Evolutionary conservation across 2,329 filamentous ascomycete species (phyloP).

Genomic region (Ambrosiella beaveri): DNA sequence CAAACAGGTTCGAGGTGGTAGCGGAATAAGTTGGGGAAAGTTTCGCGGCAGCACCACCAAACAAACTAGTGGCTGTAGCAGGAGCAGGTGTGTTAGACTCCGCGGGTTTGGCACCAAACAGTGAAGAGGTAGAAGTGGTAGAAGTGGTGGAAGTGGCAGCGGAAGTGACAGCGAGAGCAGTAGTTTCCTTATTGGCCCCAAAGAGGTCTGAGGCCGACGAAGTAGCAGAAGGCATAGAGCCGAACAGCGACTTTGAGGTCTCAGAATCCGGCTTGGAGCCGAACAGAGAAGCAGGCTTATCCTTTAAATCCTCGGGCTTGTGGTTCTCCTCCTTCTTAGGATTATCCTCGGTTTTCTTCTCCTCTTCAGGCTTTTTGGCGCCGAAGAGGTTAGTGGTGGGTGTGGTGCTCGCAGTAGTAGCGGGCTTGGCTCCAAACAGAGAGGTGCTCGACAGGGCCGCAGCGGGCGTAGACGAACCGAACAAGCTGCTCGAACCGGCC

Average conservation of each 20-base stretch:
- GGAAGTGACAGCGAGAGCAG: background rate
- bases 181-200: slow-evolving; percentile 11
- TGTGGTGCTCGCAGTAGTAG: slow-evolving; percentile 21
- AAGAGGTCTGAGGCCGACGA: slow-evolving; percentile 13
- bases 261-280: slow-evolving; percentile 6
- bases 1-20: slow-evolving; percentile 9
- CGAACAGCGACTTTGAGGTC: slow-evolving; percentile 11
- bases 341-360: slow-evolving; percentile 9
- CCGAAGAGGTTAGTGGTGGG: slow-evolving; percentile 22
- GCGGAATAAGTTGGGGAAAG: slow-evolving; percentile 1
- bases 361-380: slow-evolving; percentile 17
- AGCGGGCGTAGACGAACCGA: slow-evolving; percentile 15
- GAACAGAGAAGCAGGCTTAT: slow-evolving; percentile 15
- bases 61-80: slow-evolving; percentile 19
- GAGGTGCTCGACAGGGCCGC: slow-evolving; percentile 18
- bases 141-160: slow-evolving; percentile 1
- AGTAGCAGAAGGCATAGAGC: background rate
- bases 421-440: slow-evolving; percentile 17
- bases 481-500: slow-evolving; percentile 8
- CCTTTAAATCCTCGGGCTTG: background rate
- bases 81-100: slow-evolving; percentile 17
- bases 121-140: slow-evolving; percentile 1
- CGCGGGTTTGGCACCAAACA: slow-evolving; percentile 15
- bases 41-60: slow-evolving; percentile 18
- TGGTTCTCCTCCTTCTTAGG: slow-evolving; percentile 13